Base-by-base conservation (phyloP, 768 basidiomycete species). In the Suillus discolor region DNA sequence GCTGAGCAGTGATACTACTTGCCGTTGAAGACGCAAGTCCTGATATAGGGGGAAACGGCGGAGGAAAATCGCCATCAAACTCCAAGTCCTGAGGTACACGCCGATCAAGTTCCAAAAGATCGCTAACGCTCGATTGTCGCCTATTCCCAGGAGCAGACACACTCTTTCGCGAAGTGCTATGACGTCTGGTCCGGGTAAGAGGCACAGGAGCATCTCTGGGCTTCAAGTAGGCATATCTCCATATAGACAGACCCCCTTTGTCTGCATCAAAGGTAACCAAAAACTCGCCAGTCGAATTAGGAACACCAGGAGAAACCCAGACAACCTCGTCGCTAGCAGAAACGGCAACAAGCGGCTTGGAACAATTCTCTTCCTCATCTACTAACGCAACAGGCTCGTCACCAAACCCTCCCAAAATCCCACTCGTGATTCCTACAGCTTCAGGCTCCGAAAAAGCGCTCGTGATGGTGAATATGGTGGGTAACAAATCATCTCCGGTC, bases 381-480 rank as follows among this genome's bases (percentile, higher is more conserved):
- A 81, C 81, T 65, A 89, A 77, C 2, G 75, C 73, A 2, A 80
- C 74, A 15, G 61, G 78, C 64, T 59, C 72, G 61, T 63, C 75
- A 61, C 69, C 75, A 66, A 65, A 80, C 72, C 42, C 84, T 8
- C 85, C 85, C 3, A 84, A 70, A 34, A 93, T 89, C 0, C 87
- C 86, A 4, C 79, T 75, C 1, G 92, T 89, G 57, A 90, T 74
- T 7, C 91, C 92, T 18, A 94, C 85, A 11, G 89, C 84, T 28
- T 85, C 83, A 59, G 91, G 84, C 75, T 94, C 93, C 3, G 90
- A 81, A 61, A 93, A 90, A 0, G 92, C 89, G 69, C 86, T 90
- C 11, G 88, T 89, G 67, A 95, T 80, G 20, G 90, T 87, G 75
- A 94, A 94, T 31, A 94, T 84, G 16, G 92, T 93, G 0, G 93